Evolutionary conservation across 768 basidiomycete species (phyloP).

Genomic region (Panaeolus papilionaceus): DNA sequence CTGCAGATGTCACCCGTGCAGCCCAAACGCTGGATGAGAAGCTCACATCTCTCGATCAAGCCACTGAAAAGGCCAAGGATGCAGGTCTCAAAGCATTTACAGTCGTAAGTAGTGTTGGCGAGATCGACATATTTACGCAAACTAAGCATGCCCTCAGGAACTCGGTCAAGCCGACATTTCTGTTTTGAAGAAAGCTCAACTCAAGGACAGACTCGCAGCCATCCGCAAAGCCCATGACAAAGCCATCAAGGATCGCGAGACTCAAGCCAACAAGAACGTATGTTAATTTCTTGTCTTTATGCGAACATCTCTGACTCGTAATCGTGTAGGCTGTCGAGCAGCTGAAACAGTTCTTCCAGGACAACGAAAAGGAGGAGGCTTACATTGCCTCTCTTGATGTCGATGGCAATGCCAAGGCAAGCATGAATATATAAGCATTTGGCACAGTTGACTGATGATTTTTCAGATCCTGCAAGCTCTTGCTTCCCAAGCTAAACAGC

Average conservation of each 20-base stretch:
- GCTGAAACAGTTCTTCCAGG: conserved; percentile 76
- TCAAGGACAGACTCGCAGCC: conserved; percentile 74
- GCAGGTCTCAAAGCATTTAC: conserved; percentile 81
- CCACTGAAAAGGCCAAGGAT: conserved; percentile 84
- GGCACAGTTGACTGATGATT: conserved; percentile 15
- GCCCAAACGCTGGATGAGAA: conserved; percentile 68
- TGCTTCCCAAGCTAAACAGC: conserved; percentile 78
- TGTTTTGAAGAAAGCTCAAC: conserved; percentile 76
- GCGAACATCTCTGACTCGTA: neutral
- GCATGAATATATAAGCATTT: neutral
- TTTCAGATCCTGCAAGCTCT: conserved; percentile 75
- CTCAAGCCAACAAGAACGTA: conserved; percentile 79
- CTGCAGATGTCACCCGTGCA: conserved; percentile 75
- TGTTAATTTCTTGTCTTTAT: conserved; percentile 21
- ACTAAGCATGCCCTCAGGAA: conserved; percentile 58
- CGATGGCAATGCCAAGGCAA: conserved; percentile 86
- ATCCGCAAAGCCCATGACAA: conserved; percentile 88
- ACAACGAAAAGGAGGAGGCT: conserved; percentile 70
- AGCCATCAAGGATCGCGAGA: conserved; percentile 81
- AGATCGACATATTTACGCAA: neutral
- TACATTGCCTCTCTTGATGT: conserved; percentile 79
- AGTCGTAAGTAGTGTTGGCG: conserved; percentile 55
- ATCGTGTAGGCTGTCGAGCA: conserved; percentile 67
- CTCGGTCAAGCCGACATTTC: conserved; percentile 91
- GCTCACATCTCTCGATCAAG: conserved; percentile 64